phyloP scores from a whole-genome alignment of 1,284 basidiomycete species.

The Leccinum ambiguum region DNA sequence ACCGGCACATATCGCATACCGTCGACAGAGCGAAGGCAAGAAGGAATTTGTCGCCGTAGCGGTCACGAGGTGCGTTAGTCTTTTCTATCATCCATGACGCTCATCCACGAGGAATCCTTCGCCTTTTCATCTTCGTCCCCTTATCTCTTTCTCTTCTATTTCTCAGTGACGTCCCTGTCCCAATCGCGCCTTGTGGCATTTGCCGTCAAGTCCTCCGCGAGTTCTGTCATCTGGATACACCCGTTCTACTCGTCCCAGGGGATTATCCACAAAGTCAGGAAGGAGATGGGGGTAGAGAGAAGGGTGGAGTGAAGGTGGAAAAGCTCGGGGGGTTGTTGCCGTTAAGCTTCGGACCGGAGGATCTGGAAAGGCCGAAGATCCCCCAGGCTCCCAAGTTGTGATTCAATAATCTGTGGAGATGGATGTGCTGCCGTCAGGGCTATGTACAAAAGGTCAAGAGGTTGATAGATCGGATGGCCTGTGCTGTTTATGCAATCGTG shows the following conservation, averaged over 20 bases:
- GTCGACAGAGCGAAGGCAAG: slow-evolving; percentile 77
- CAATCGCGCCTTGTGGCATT: slow-evolving; percentile 85
- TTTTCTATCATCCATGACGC: background rate
- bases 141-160: no score
- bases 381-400: background rate
- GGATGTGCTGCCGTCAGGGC: background rate
- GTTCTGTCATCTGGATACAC: slow-evolving; percentile 77
- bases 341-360: slow-evolving; percentile 83
- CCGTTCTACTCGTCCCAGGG: slow-evolving; percentile 75
- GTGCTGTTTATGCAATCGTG: background rate
- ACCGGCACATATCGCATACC: background rate
- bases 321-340: slow-evolving; percentile 81
- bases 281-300: background rate
- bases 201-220: slow-evolving; percentile 92
- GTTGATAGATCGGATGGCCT: background rate
- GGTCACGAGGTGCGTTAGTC: slow-evolving; percentile 57
- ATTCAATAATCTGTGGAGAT: background rate
- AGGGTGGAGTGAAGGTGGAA: slow-evolving; percentile 35
- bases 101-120: background rate
- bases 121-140: background rate
- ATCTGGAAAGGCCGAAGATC: slow-evolving; percentile 15
- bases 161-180: slow-evolving; percentile 51
- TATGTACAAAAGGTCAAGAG: background rate
- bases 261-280: slow-evolving; percentile 52
- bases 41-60: slow-evolving; percentile 70